Percentiles rank a stretch among this genome's conserved stretches.
Evolutionary conservation across 1,139 yeast species (phyloP).

Genomic region (Komagataea norvegica): DNA sequence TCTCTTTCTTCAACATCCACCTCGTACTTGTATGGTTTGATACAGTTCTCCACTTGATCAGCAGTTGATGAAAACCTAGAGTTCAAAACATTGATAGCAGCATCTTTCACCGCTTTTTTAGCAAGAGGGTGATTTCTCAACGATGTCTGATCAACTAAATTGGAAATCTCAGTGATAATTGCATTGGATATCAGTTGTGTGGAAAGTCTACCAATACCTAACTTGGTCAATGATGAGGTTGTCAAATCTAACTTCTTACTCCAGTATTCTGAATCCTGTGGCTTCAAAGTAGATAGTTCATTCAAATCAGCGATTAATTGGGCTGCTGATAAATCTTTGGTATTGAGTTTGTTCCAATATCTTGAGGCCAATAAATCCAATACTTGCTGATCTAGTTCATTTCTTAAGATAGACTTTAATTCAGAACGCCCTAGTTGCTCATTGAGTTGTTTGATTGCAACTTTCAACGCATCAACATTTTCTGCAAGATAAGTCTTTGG

Average conservation of each 20-base stretch:
- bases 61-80: slow-evolving; percentile 86
- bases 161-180: slow-evolving; percentile 69
- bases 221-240: slow-evolving; percentile 77
- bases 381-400: slow-evolving; percentile 84
- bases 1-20: slow-evolving; percentile 94
- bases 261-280: slow-evolving; percentile 75
- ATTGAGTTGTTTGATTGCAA: slow-evolving; percentile 83
- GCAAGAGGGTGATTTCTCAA: slow-evolving; percentile 83
- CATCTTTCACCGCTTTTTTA: slow-evolving; percentile 73
- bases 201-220: slow-evolving; percentile 89
- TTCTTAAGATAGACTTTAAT: slow-evolving; percentile 69
- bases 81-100: slow-evolving; percentile 75
- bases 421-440: slow-evolving; percentile 80
- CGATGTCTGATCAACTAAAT: slow-evolving; percentile 67
- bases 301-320: slow-evolving; percentile 39
- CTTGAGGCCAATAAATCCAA: slow-evolving; percentile 82
- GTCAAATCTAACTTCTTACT: slow-evolving; percentile 80
- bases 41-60: slow-evolving; percentile 97
- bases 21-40: slow-evolving; percentile 95
- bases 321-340: slow-evolving; percentile 15
- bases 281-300: slow-evolving; percentile 48
- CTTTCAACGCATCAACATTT: slow-evolving; percentile 80
- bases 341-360: slow-evolving; percentile 65
- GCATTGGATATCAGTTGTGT: slow-evolving; percentile 81
- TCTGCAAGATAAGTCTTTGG: slow-evolving; percentile 93